Evolutionary conservation across 2,329 filamentous ascomycete genomes (phyloP).

Genomic region (Claviceps citrina): DNA sequence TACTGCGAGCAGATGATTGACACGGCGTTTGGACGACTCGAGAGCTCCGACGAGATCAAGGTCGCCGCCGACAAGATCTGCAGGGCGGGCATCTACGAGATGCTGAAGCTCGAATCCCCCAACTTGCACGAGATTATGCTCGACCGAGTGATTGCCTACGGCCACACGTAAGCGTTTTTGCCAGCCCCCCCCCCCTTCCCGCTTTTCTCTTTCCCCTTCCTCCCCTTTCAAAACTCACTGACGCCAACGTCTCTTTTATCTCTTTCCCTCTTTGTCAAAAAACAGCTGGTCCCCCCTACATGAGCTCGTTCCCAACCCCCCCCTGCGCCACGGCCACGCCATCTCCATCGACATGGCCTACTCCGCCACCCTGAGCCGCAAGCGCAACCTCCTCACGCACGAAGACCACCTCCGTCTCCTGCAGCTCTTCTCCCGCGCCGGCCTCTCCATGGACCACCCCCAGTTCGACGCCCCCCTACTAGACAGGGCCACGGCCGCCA

Average conservation of each 20-base stretch:
- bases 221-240: neutral
- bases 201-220: neutral
- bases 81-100: slow-evolving; percentile 53
- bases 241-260: neutral
- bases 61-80: slow-evolving; percentile 47
- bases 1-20: slow-evolving; percentile 53
- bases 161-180: slow-evolving; percentile 42
- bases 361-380: slow-evolving; percentile 51
- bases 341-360: slow-evolving; percentile 67
- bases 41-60: slow-evolving; percentile 26
- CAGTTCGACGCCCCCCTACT: slow-evolving; percentile 52
- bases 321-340: slow-evolving; percentile 56
- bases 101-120: slow-evolving; percentile 58
- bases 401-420: slow-evolving; percentile 47
- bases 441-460: slow-evolving; percentile 55
- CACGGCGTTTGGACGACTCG: slow-evolving; percentile 47
- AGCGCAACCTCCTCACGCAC: slow-evolving; percentile 43
- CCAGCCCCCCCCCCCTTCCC: no score
- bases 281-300: slow-evolving; percentile 53
- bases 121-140: slow-evolving; percentile 60
- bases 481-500: slow-evolving; percentile 50
- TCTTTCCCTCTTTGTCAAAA: neutral
- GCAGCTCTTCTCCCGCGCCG: slow-evolving; percentile 53
- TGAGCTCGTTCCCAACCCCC: slow-evolving; percentile 52
- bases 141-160: slow-evolving; percentile 58